phyloP scores from a whole-genome alignment of 2,329 filamentous ascomycete genomes.

The Saccharata proteae region DNA sequence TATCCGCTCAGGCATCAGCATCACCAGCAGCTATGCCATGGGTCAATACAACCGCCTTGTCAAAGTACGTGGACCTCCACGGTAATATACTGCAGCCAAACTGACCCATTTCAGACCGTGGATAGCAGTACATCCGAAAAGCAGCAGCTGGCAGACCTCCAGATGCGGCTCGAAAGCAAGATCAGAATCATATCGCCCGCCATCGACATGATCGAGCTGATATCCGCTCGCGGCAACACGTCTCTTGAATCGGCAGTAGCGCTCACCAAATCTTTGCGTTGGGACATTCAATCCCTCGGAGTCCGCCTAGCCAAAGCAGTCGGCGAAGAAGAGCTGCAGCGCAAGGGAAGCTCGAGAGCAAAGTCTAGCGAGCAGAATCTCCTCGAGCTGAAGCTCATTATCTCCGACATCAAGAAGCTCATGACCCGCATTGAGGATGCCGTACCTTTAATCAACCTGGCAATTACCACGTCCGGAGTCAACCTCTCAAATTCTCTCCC shows the following conservation, averaged over 20 bases:
- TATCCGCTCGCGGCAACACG: slow-evolving; percentile 64
- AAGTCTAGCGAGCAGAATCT: slow-evolving; percentile 46
- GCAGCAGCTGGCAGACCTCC: slow-evolving; percentile 59
- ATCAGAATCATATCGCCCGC: slow-evolving; percentile 84
- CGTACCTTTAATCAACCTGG: slow-evolving; percentile 81
- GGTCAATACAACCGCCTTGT: slow-evolving; percentile 68
- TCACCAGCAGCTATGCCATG: slow-evolving; percentile 78
- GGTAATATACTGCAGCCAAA: slow-evolving; percentile 4
- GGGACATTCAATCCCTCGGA: slow-evolving; percentile 71
- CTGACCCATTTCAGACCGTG: slow-evolving; percentile 3
- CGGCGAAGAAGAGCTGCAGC: slow-evolving; percentile 44
- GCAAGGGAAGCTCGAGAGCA: slow-evolving; percentile 31
- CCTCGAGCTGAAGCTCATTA: slow-evolving; percentile 55
- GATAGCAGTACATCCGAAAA: slow-evolving; percentile 33
- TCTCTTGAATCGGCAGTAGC: slow-evolving; percentile 74
- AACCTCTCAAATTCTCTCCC: slow-evolving; percentile 71
- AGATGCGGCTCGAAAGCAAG: slow-evolving; percentile 67
- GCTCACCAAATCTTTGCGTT: slow-evolving; percentile 70
- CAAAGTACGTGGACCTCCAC: slow-evolving; percentile 34
- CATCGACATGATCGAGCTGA: slow-evolving; percentile 85
- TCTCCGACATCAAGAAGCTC: slow-evolving; percentile 62
- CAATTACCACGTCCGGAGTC: slow-evolving; percentile 87
- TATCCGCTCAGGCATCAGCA: slow-evolving; percentile 69
- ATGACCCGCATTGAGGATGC: slow-evolving; percentile 76
- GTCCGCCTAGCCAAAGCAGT: slow-evolving; percentile 61